These are phyloP conservation scores for Verticillium tricorpus DNA, from an alignment of 2,329 filamentous ascomycete genomes.

Conservation along the genomic window DNA sequence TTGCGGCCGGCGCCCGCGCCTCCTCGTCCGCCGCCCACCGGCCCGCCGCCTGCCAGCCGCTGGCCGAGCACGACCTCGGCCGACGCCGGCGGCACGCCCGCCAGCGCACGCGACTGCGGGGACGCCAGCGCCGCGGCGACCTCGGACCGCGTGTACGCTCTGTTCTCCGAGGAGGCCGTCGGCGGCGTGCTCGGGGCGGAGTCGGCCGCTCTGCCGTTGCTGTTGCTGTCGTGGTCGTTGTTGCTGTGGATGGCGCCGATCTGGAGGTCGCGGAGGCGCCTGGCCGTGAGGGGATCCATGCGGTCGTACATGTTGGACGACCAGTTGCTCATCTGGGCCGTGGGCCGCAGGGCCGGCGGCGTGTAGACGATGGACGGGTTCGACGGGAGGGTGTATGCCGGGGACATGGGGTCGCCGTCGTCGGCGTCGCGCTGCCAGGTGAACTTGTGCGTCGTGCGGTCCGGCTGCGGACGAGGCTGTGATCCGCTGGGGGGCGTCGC, in stretches of 20 bases:
- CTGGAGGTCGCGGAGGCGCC: conserved; percentile 7
- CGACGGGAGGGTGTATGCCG: conserved; percentile 10
- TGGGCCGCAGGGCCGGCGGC: neutral
- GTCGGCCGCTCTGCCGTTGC: neutral
- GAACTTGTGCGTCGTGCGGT: conserved; percentile 7
- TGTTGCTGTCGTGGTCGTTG: neutral
- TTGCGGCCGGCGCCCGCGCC: neutral
- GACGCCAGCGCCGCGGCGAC: conserved; percentile 16
- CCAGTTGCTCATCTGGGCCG: conserved; percentile 9
- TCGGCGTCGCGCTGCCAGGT: conserved; percentile 17
- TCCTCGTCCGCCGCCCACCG: neutral
- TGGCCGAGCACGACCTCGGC: conserved; percentile 13
- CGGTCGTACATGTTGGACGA: conserved; percentile 11
- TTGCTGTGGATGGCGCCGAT: neutral
- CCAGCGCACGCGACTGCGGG: conserved; percentile 13
- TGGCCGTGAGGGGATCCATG: conserved; percentile 11
- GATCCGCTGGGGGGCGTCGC: conserved; percentile 1
- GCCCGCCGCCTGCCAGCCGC: conserved; percentile 10
- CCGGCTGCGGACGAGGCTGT: neutral
- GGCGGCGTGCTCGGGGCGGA: neutral
- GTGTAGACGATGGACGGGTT: conserved; percentile 13
- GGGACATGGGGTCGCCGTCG: conserved; percentile 10
- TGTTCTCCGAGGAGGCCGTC: neutral
- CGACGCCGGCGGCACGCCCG: conserved; percentile 13
- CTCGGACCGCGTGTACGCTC: conserved; percentile 10